A percentile compares a stretch with the other conserved stretches of the same genome.
Evolutionary conservation across 73 alveolate genomes (phyloP).

Genomic region (Paramecium sonneborni): DNA sequence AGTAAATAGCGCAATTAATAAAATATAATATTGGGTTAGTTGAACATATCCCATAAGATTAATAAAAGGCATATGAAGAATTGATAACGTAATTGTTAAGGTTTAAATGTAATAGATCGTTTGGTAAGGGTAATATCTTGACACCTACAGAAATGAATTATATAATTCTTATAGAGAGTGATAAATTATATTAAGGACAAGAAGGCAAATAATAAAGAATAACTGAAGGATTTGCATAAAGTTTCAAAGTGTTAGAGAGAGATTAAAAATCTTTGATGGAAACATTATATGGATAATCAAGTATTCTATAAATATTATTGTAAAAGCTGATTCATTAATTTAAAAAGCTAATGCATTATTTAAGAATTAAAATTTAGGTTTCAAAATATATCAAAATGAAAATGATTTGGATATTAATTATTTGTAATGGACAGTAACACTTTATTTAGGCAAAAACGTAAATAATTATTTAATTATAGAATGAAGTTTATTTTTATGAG

Average conservation of each 20-base stretch:
- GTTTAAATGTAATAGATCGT: background rate
- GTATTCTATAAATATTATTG: background rate
- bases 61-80: background rate
- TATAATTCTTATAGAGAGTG: conserved; percentile 25
- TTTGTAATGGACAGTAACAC: conserved; percentile 38
- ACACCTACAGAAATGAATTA: conserved; percentile 50
- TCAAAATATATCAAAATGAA: conserved; percentile 28
- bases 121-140: conserved; percentile 38
- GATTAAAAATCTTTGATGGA: background rate
- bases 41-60: background rate
- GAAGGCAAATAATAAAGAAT: background rate
- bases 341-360: background rate
- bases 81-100: background rate
- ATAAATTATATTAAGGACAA: conserved; percentile 14
- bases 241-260: conserved; percentile 5
- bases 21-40: conserved; percentile 38
- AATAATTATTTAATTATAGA: background rate
- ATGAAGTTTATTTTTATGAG: conserved; percentile 49
- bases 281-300: background rate
- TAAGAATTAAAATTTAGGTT: background rate
- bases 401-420: conserved; percentile 45
- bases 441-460: conserved; percentile 42
- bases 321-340: background rate
- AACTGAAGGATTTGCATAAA: conserved; percentile 33
- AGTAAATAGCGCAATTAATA: conserved; percentile 21